Conservation (phyloP, 169 alveolate species). For the Eimeria acervulina region DNA sequence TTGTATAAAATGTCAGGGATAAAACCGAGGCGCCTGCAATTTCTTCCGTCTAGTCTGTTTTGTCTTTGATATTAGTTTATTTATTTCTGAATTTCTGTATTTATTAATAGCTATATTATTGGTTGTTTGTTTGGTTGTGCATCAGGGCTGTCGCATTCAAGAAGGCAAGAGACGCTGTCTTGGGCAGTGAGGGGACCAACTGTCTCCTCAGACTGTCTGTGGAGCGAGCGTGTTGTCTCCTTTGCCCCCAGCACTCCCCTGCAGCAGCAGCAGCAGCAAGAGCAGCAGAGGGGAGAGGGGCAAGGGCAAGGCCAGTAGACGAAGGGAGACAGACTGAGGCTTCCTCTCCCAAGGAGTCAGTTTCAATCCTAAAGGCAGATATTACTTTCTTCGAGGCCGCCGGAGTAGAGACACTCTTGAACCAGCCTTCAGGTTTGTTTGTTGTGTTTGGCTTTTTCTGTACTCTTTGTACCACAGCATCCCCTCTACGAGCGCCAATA, state of each 20-base stretch:
- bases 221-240: constrained; percentile 37
- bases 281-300: not conserved
- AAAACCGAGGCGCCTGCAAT: too few species aligned
- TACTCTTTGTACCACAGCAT: not conserved
- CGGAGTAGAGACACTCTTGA: constrained; percentile 45
- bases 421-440: not conserved
- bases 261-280: constrained; percentile 19
- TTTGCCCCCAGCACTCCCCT: constrained; percentile 26
- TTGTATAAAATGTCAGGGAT: too few species aligned
- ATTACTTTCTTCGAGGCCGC: constrained; percentile 50
- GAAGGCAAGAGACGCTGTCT: constrained; percentile 32
- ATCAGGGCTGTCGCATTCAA: constrained; percentile 44
- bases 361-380: not conserved
- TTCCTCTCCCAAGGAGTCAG: not conserved
- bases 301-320: not conserved
- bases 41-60: too few species aligned
- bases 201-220: constrained; percentile 6
- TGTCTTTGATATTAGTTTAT: too few species aligned
- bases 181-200: constrained; percentile 44
- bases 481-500: not conserved
- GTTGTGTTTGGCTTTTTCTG: not conserved
- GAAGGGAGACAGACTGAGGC: not conserved
- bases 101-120: not conserved
- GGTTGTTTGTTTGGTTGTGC: not conserved
- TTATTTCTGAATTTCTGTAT: not conserved